A percentile compares a stretch with the other conserved stretches of the same genome.
Conservation (phyloP, 1,139 yeast genomes). For the Debaryomyces robertsiae region DNA sequence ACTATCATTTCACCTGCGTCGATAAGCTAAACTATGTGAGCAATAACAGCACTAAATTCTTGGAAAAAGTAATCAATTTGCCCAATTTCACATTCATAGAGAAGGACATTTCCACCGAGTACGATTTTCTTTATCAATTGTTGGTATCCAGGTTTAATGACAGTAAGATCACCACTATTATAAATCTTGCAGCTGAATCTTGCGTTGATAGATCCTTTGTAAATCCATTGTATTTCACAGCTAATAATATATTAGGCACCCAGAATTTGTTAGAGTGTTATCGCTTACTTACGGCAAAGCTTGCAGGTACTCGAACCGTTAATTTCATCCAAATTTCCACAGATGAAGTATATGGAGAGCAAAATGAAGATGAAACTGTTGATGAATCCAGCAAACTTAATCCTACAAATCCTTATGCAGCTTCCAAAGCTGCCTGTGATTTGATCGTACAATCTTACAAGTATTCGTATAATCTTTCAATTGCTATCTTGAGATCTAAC, state of each 20-base stretch:
- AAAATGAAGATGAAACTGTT: constrained; percentile 26
- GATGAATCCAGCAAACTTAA: constrained; percentile 39
- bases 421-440: constrained; percentile 61
- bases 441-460: constrained; percentile 51
- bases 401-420: constrained; percentile 65
- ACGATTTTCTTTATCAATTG: constrained; percentile 16
- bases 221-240: constrained; percentile 48
- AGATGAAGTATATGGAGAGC: constrained; percentile 62
- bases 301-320: constrained; percentile 10
- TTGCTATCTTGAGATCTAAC: constrained; percentile 50
- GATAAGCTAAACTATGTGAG: constrained; percentile 50
- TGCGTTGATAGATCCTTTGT: constrained; percentile 57
- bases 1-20: constrained; percentile 44
- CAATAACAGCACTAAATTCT: constrained; percentile 17
- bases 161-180: constrained; percentile 35
- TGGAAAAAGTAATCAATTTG: constrained; percentile 29
- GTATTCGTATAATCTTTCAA: constrained; percentile 47
- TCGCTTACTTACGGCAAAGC: constrained; percentile 19
- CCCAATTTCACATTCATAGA: constrained; percentile 28
- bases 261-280: constrained; percentile 52
- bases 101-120: constrained; percentile 41
- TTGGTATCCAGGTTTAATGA: constrained; percentile 15
- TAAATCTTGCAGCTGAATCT: constrained; percentile 63
- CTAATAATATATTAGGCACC: constrained; percentile 52
- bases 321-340: constrained; percentile 56